A percentile compares a stretch with the other conserved stretches of the same genome.
Conservation (phyloP, 441 rosid species). For the Daphne laureola region DNA sequence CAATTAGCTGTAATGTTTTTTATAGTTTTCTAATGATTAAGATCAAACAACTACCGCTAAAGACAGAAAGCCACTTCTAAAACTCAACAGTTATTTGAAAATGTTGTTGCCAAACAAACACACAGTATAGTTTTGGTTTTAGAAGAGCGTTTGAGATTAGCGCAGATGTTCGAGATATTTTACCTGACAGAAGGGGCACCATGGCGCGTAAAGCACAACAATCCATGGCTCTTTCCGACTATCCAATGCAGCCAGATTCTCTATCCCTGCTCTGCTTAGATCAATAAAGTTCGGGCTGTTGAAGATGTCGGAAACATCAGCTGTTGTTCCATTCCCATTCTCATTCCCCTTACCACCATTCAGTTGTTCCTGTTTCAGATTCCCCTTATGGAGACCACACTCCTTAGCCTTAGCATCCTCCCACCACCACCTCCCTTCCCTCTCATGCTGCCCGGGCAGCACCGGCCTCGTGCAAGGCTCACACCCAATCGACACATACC, state of each 20-base stretch:
- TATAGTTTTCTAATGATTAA: too few species aligned
- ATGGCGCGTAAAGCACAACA: slow-evolving; percentile 47
- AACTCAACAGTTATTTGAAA: too few species aligned
- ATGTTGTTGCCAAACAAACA: too few species aligned
- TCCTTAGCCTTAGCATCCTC: slow-evolving; percentile 56
- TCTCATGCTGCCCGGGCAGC: slow-evolving; percentile 50
- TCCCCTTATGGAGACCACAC: slow-evolving; percentile 50
- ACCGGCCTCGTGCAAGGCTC: slow-evolving; percentile 50
- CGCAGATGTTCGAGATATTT: slow-evolving; percentile 14
- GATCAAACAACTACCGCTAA: too few species aligned
- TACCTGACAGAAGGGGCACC: slow-evolving; percentile 52
- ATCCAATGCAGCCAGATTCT: slow-evolving; percentile 34
- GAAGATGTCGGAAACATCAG: slow-evolving; percentile 26
- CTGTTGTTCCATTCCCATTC: slow-evolving; percentile 10
- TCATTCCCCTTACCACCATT: slow-evolving; percentile 10
- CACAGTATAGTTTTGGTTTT: too few species aligned
- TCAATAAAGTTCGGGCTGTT: slow-evolving; percentile 26
- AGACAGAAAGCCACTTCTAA: too few species aligned
- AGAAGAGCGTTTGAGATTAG: slow-evolving; percentile 17
- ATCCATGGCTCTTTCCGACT: slow-evolving; percentile 41
- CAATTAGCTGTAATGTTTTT: too few species aligned
- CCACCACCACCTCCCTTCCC: slow-evolving; percentile 69
- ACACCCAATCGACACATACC: slow-evolving; percentile 48
- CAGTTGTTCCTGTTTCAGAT: slow-evolving; percentile 26
- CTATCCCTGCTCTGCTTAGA: slow-evolving; percentile 38